These are phyloP conservation scores for Pleomassaria siparia DNA, from an alignment of 2,329 filamentous ascomycete species.

Conservation along the genomic window DNA sequence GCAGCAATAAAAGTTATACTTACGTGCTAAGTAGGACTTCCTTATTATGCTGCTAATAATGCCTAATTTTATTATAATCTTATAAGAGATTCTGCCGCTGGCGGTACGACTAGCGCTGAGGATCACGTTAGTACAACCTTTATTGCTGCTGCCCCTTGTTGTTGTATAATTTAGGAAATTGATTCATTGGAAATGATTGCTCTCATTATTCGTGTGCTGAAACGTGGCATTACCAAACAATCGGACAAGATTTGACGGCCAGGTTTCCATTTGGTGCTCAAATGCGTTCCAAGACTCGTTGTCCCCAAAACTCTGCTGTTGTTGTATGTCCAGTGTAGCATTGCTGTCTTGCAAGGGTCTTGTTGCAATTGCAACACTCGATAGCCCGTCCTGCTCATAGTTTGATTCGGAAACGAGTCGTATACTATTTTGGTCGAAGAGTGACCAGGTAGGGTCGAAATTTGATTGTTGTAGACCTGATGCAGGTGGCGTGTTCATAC, in stretches of 20 bases:
- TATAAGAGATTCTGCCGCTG: too few species aligned
- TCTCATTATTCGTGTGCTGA: not conserved
- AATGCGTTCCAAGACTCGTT: slow-evolving; percentile 1
- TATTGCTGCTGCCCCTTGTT: too few species aligned
- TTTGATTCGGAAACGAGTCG: slow-evolving; percentile 6
- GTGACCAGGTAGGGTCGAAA: slow-evolving; percentile 12
- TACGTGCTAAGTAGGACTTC: too few species aligned
- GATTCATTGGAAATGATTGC: slow-evolving; percentile 2
- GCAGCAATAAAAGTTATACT: too few species aligned
- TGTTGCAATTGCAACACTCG: not conserved
- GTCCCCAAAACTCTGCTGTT: not conserved
- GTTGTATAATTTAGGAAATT: too few species aligned
- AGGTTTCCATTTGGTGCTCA: not conserved
- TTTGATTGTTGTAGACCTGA: slow-evolving; percentile 3
- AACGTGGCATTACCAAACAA: slow-evolving; percentile 4
- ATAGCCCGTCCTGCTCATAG: slow-evolving; percentile 1
- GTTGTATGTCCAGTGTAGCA: not conserved
- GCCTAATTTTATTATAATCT: too few species aligned
- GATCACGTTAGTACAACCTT: too few species aligned
- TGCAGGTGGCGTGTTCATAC: slow-evolving; percentile 9
- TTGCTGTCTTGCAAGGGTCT: not conserved
- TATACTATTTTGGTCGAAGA: slow-evolving; percentile 16
- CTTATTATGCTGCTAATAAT: too few species aligned
- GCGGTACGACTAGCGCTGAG: too few species aligned
- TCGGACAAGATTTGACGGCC: slow-evolving; percentile 6